Percentiles rank a stretch among this genome's conserved stretches.
Conservation (phyloP, 495 filamentous ascomycete genomes). For the Tuber magnatum region DNA sequence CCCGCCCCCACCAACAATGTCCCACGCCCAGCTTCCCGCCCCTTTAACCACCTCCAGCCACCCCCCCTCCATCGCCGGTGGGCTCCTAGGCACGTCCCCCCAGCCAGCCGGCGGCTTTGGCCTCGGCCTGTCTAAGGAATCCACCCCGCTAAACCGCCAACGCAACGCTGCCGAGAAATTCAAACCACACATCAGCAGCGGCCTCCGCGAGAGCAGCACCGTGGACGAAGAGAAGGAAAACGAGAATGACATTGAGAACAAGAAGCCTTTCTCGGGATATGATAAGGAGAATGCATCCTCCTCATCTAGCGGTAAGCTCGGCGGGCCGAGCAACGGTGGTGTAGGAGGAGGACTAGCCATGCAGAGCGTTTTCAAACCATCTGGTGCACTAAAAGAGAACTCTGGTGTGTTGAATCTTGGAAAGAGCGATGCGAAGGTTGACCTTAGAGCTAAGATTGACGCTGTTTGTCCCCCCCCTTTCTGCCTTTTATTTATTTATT, state of each 20-base stretch:
- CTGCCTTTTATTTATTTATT: neutral
- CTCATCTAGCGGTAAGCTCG: neutral
- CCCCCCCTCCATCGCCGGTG: conserved; percentile 21
- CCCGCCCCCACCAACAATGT: conserved; percentile 39
- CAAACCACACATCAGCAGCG: conserved; percentile 34
- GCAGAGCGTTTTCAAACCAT: conserved; percentile 27
- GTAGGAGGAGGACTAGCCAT: conserved; percentile 16
- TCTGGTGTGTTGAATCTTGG: conserved; percentile 23
- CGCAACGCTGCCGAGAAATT: conserved; percentile 35
- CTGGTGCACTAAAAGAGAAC: conserved; percentile 33
- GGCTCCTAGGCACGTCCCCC: conserved; percentile 29
- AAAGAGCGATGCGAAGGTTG: conserved; percentile 35
- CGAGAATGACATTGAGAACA: conserved; percentile 32
- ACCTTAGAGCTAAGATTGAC: conserved; percentile 35
- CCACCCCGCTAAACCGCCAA: conserved; percentile 27
- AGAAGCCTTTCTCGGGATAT: conserved; percentile 4
- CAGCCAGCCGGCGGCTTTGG: conserved; percentile 36
- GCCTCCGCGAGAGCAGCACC: conserved; percentile 34
- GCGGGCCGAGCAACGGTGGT: conserved; percentile 20
- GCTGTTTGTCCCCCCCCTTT: conserved; percentile 21
- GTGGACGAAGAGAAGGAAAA: conserved; percentile 35
- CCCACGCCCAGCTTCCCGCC: conserved; percentile 36
- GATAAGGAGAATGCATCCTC: conserved; percentile 31
- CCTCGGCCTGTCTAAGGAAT: conserved; percentile 22
- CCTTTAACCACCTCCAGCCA: conserved; percentile 28